Base-by-base conservation (phyloP, 345 rosid species). In the Zanthoxylum bungeanum region DNA sequence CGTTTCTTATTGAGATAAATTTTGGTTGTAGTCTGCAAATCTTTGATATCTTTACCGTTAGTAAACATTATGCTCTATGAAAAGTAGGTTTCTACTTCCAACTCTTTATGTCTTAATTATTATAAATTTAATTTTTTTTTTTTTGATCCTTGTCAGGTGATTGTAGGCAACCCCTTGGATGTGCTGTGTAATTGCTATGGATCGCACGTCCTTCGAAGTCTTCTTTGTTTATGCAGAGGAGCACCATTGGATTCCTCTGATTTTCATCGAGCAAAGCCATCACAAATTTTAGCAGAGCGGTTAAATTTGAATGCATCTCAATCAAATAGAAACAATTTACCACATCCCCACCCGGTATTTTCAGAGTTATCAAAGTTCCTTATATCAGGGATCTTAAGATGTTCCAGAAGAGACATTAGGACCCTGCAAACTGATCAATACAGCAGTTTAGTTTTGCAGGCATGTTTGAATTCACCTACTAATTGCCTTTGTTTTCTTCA, bases 371-470 rank as follows among this genome's bases (percentile, higher is more conserved):
- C 86, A 24, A 84, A 76, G 76, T 76, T 71, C 73, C 86, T 95
- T 73, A 79, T 89, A 31, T 86, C 87, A 9, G 96, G 86, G 60
- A 72, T 95, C 78, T 66, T 95, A 73, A 86, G 78, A 39, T 84
- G 82, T 77, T 61, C 85, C 75, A 73, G 58, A 28, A 80, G 78
- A 53, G 87, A 91, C 75, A 75, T 84, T 71, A 75, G 76, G 72
- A 78, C 70, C 76, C 75, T 92, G 68, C 91, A 68, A 82, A 85
- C 81, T 64, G 87, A 92, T 86, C 98, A 86, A 72, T 88, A 73
- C 52, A 74, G 97, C 83, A 87, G 97, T 84, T 85, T 92, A 82
- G 99, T 95, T 78, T 83, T 92, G 81, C 98, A 92, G 96, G 96
- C 76, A 85, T 37, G 82, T 81, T 68, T 71, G 44, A 28, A 27